Percentiles rank a stretch among this genome's conserved stretches.
Evolutionary conservation across 345 rosid genomes (phyloP).

Genomic region (Ailanthus altissimus): DNA sequence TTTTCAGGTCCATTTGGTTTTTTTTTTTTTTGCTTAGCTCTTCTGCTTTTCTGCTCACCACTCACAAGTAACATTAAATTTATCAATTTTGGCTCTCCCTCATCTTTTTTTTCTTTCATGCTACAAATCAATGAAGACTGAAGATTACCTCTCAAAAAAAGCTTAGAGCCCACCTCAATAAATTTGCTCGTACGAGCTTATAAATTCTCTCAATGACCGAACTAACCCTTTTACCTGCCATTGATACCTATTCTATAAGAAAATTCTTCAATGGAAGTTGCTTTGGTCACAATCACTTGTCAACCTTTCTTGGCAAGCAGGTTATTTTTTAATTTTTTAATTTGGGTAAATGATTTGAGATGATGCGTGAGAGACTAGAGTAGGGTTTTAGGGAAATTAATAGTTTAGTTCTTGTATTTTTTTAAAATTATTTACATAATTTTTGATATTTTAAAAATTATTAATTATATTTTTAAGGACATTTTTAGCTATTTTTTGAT

Average conservation of each 20-base stretch:
- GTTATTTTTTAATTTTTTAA: constrained; percentile 10
- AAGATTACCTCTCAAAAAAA: constrained; percentile 21
- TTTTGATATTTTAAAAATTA: too few relatives aligned
- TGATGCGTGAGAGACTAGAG: background rate
- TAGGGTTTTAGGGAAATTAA: too few relatives aligned
- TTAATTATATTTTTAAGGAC: too few relatives aligned
- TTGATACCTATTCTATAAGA: background rate
- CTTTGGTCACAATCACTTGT: constrained; percentile 36
- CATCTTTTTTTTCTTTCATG: background rate
- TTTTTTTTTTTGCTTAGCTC: too few relatives aligned
- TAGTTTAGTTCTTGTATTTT: too few relatives aligned
- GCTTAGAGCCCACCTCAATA: constrained; percentile 33
- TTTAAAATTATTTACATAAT: too few relatives aligned
- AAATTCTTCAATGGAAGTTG: constrained; percentile 14
- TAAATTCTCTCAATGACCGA: background rate
- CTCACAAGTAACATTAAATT: constrained; percentile 19
- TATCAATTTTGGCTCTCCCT: constrained; percentile 7
- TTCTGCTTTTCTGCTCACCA: constrained; percentile 20
- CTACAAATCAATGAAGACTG: constrained; percentile 15
- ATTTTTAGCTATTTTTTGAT: too few relatives aligned
- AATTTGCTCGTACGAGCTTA: background rate
- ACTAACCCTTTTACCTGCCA: constrained; percentile 1
- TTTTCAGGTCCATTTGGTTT: constrained; percentile 13
- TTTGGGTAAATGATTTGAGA: constrained; percentile 1
- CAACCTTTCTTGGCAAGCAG: constrained; percentile 41